These are phyloP conservation scores for Brassica carinata DNA, from an alignment of 345 rosid genomes.

Conservation along the genomic window DNA sequence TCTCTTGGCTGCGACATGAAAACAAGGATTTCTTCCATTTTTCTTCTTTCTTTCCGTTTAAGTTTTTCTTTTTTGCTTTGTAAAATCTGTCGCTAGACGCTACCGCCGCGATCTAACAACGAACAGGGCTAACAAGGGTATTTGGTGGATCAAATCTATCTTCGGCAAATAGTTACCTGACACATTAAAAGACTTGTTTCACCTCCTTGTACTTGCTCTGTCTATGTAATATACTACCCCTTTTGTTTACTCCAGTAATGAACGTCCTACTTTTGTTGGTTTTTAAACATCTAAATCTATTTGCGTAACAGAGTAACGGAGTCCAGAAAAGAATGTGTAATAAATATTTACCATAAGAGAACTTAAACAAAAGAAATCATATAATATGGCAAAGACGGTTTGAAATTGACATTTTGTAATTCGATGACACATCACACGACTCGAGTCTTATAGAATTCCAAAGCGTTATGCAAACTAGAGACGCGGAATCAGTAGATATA, in stretches of 20 bases:
- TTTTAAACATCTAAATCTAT: background rate
- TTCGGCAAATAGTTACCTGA: constrained; percentile 50
- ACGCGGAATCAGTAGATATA: constrained; percentile 7
- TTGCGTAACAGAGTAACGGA: background rate
- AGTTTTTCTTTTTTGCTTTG: no score
- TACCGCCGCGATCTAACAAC: no score
- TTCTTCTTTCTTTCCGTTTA: no score
- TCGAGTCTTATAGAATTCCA: constrained; percentile 4
- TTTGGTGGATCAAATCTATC: constrained; percentile 91
- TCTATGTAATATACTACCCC: constrained; percentile 5
- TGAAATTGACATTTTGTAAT: constrained; percentile 17
- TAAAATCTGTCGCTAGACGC: no score
- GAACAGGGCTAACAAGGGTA: constrained; percentile 47
- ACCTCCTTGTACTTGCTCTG: background rate
- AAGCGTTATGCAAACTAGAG: constrained; percentile 26
- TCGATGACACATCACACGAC: constrained; percentile 27
- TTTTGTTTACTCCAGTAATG: constrained; percentile 21
- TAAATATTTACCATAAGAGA: background rate
- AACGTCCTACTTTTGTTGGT: background rate
- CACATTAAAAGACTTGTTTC: background rate
- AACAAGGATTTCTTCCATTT: no score
- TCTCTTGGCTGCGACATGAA: no score
- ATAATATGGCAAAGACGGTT: background rate
- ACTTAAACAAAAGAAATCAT: background rate
- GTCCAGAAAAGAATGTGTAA: background rate